Evolutionary conservation across 768 basidiomycete genomes (phyloP).

Genomic region (Calocybe gangraenosa): DNA sequence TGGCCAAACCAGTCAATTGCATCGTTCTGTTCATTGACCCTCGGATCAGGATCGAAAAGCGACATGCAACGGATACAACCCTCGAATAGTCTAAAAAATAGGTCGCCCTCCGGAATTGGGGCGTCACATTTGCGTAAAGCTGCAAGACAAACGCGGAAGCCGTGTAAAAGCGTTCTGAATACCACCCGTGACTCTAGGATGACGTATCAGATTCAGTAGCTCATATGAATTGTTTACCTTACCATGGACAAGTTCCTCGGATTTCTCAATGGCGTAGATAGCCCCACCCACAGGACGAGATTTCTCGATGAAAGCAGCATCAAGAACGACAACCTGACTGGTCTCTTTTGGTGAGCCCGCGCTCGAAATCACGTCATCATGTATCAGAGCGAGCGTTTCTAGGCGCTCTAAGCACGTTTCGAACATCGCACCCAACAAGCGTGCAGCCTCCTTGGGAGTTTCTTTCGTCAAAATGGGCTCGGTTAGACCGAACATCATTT

Average conservation of each 20-base stretch:
- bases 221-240: not conserved
- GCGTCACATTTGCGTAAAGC: slow-evolving; percentile 79
- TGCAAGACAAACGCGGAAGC: slow-evolving; percentile 74
- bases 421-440: slow-evolving; percentile 71
- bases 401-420: slow-evolving; percentile 83
- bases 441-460: slow-evolving; percentile 60
- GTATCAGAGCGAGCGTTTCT: slow-evolving; percentile 68
- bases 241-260: slow-evolving; percentile 82
- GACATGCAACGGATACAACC: slow-evolving; percentile 81
- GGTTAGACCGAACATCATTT: slow-evolving; percentile 86
- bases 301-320: slow-evolving; percentile 75
- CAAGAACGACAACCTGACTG: slow-evolving; percentile 35
- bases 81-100: slow-evolving; percentile 85
- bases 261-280: slow-evolving; percentile 73
- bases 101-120: slow-evolving; percentile 75
- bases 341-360: slow-evolving; percentile 47
- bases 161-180: slow-evolving; percentile 85
- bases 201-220: slow-evolving; percentile 9
- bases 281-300: slow-evolving; percentile 78
- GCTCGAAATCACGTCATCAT: slow-evolving; percentile 47
- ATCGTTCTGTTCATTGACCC: slow-evolving; percentile 62
- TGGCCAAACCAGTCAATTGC: slow-evolving; percentile 82
- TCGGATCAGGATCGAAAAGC: slow-evolving; percentile 70
- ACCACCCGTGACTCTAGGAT: slow-evolving; percentile 75
- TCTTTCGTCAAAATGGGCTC: slow-evolving; percentile 81